Percentiles rank a stretch among this genome's conserved stretches.
These are phyloP conservation scores for Apophysomyces elegans DNA, from an alignment of 371 early-diverging fungal genomes.

Conservation along the genomic window DNA sequence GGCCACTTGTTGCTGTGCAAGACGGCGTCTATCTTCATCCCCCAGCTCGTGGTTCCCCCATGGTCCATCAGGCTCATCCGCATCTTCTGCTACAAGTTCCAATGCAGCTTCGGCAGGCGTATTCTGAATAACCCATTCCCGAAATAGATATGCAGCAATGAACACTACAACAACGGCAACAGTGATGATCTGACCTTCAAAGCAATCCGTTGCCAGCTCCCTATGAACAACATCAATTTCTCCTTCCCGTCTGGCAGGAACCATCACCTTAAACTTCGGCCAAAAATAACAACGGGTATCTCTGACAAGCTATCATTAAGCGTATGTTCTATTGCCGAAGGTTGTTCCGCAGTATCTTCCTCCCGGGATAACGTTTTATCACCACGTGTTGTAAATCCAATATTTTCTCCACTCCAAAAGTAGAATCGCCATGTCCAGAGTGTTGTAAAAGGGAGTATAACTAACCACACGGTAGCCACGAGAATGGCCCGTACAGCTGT, in stretches of 20 bases:
- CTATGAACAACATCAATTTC: conserved; percentile 33
- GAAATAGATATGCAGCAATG: conserved; percentile 76
- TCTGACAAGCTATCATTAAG: conserved; percentile 17
- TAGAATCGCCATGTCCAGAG: conserved; percentile 84
- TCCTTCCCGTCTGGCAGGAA: conserved; percentile 9
- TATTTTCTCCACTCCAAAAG: conserved; percentile 70
- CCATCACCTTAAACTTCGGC: conserved; percentile 1
- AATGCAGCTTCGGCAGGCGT: conserved; percentile 53
- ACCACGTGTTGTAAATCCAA: conserved; percentile 29
- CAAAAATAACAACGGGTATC: conserved; percentile 21
- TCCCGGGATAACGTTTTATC: not conserved
- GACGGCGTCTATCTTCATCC: not conserved
- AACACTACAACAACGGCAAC: conserved; percentile 76
- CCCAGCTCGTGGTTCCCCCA: conserved; percentile 6
- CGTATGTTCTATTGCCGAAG: not conserved
- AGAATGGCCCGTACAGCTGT: conserved; percentile 51
- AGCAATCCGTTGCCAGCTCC: conserved; percentile 76
- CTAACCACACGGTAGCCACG: conserved; percentile 81
- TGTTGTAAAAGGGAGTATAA: conserved; percentile 81
- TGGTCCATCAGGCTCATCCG: conserved; percentile 20
- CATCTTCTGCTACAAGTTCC: conserved; percentile 23
- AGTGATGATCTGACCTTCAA: conserved; percentile 88
- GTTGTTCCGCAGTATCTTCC: not conserved
- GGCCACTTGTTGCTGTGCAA: conserved; percentile 19
- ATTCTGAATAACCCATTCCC: conserved; percentile 89